Evolutionary conservation across 192 early-diverging fungal species (phyloP), one percentile per base, ranked within the genome.

Genomic region (Geranomyces michiganensis): DNA sequence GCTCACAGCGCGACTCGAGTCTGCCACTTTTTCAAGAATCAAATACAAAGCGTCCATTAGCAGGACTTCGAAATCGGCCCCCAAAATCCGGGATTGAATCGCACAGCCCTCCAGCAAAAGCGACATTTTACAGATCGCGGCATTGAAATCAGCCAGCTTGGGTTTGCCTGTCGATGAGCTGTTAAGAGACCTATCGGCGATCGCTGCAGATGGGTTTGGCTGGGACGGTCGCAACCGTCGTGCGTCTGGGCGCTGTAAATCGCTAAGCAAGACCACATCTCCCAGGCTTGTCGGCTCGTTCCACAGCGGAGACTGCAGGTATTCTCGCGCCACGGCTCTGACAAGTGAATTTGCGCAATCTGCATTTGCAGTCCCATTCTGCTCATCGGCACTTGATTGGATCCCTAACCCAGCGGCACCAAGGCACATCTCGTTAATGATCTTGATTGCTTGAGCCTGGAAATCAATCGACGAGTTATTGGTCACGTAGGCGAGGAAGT

Each of bases 21-120:
- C 72, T 1, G 76, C 81, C 10, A 72, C 30, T 44, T 70, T 76
- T 55, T 79, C 73, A 27, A 82, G 55, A 12, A 82, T 62, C 5
- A 44, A 46, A 56, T 82, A 82, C 1, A 82, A 41, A 5, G 45
- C 68, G 46, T 79, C 76, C 55, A 79, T 74, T 1, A 82, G 48
- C 32, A 79, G 48, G 22, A 65, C 65, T 0, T 56, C 15, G n/a
- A 80, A 63, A 26, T 71, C 59, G 12, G 51, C 15, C 15, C 62
- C 67, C 13, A 79, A 69, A 21, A 64, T 22, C 46, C 32, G 17
- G 12, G 76, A 62, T 13, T 46, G 31, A 4, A 62, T 67, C 5
- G 62, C 41, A 14, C 76, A 17, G 9, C 70, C 71, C 24, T 78
- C 77, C 17, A 81, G 77, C 13, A 81, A 14, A 1, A 76, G 60